A percentile compares a stretch with the other conserved stretches of the same genome.
These are phyloP conservation scores for Polygonum maritimum DNA, from an alignment of 148 eudicot genomes.

Conservation along the genomic window DNA sequence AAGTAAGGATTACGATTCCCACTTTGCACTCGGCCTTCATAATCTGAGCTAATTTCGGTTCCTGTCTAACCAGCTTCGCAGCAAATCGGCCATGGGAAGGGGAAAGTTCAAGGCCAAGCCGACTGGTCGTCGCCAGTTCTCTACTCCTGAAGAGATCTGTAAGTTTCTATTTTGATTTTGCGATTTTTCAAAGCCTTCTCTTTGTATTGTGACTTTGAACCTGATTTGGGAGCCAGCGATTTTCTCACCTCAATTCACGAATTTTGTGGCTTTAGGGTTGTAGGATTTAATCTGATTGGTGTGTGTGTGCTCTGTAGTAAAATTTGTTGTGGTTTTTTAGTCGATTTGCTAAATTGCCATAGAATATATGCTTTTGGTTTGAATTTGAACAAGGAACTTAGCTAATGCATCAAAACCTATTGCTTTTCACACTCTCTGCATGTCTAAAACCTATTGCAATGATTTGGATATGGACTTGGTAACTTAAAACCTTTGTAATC, in stretches of 20 bases:
- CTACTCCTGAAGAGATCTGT: conserved; percentile 51
- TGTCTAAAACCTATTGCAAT: neutral
- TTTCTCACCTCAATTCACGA: neutral
- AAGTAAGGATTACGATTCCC: neutral
- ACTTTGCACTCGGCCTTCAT: neutral
- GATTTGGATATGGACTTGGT: too few relatives aligned
- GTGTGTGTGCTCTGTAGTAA: neutral
- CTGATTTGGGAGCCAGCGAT: neutral
- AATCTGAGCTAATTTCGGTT: neutral
- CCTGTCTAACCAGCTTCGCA: neutral
- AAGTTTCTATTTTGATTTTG: conserved; percentile 2
- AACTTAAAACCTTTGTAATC: too few relatives aligned
- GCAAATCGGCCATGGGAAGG: conserved; percentile 36
- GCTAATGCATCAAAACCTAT: neutral
- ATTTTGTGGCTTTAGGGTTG: neutral
- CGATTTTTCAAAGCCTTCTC: neutral
- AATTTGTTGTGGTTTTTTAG: neutral
- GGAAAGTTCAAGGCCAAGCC: conserved; percentile 70
- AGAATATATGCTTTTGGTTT: neutral
- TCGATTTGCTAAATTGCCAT: neutral
- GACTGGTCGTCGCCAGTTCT: conserved; percentile 64
- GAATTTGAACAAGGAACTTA: neutral
- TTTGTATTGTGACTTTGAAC: neutral
- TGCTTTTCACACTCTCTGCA: neutral
- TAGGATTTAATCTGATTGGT: neutral